Evolutionary conservation across 192 early-diverging fungal species (phyloP), one percentile per base, ranked within the genome.

Genomic region (Backusella mclennaniae): DNA sequence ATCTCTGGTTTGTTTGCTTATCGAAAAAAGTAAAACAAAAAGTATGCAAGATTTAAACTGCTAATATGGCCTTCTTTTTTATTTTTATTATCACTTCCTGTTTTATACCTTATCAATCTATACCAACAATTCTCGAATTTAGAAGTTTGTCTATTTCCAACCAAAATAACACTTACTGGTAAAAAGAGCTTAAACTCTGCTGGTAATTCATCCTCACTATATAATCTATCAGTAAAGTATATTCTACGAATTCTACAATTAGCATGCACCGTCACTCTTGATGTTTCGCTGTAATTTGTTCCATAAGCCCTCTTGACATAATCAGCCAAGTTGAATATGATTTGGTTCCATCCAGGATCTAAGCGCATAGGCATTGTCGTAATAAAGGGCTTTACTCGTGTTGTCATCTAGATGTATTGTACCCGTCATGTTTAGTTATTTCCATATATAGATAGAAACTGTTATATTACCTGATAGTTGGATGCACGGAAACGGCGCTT

Each of bases 301-400:
- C 95, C 96, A 80, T 96, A 99, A 0, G 92, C 91, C n/a, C 93
- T 88, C 44, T 90, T 85, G 5, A 94, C 94, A 81, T 94, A 95
- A 75, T 96, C 94, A 1, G 89, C 91, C 74, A 99, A 77, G 77
- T 99, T 94, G 78, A 99, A 89, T 70, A 93, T 92, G 74, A 99
- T 90, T 80, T 99, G 94, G 80, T 99, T 99, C 97, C 97, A 99
- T 9, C 96, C 96, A 73, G 92, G 88, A 75, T 99, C 97, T 49
- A 99, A 83, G 8, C 94, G 90, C 89, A 99, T 87, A 2, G 96
- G 97, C 95, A 99, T 93, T 1, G 93, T 94, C 42, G 93, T 92
- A 71, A 99, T 94, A 41, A 90, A 92, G 4, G 95, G 93, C 68
- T 95, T 94, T 67, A 95, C 93, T 26, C 93, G 85, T 8, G 95